Percentiles rank a stretch among this genome's conserved stretches.
phyloP scores from a whole-genome alignment of 1,139 yeast genomes.

The Eremothecium coryli region DNA sequence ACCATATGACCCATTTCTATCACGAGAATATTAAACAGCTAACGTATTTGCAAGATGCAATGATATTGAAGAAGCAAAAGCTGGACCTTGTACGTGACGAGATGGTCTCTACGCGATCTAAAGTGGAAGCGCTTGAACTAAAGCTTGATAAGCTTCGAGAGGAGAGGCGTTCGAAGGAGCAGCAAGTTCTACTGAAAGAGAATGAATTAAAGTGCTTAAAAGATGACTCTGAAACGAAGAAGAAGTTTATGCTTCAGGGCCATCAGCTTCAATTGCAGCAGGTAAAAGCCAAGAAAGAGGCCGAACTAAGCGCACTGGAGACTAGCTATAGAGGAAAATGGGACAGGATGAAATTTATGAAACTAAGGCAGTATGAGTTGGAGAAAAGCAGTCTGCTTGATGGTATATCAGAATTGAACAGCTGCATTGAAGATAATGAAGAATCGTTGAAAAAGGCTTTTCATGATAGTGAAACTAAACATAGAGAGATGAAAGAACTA shows the following conservation, averaged over 20 bases:
- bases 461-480: conserved; percentile 17
- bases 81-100: conserved; percentile 25
- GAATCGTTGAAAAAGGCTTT: conserved; percentile 16
- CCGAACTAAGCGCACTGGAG: conserved; percentile 34
- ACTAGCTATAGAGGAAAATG: conserved; percentile 32
- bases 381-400: conserved; percentile 23
- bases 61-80: conserved; percentile 23
- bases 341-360: conserved; percentile 32
- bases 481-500: conserved; percentile 19
- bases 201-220: conserved; percentile 36
- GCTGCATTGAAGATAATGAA: conserved; percentile 24
- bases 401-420: conserved; percentile 18
- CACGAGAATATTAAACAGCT: conserved; percentile 27
- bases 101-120: conserved; percentile 18
- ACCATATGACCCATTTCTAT: conserved; percentile 25
- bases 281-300: conserved; percentile 33
- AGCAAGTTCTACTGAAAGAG: conserved; percentile 32
- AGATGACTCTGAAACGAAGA: conserved; percentile 27
- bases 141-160: conserved; percentile 33
- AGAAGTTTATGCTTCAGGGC: conserved; percentile 31
- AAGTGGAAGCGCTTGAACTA: conserved; percentile 19
- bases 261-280: conserved; percentile 33
- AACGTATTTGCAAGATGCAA: conserved; percentile 22
- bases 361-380: conserved; percentile 27
- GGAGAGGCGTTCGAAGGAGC: conserved; percentile 30